Evolutionary conservation across 225 moss, liverwort and hornwort species (phyloP), one percentile per base, ranked within the genome.

Genomic region (Physcomitrellopsis africana): DNA sequence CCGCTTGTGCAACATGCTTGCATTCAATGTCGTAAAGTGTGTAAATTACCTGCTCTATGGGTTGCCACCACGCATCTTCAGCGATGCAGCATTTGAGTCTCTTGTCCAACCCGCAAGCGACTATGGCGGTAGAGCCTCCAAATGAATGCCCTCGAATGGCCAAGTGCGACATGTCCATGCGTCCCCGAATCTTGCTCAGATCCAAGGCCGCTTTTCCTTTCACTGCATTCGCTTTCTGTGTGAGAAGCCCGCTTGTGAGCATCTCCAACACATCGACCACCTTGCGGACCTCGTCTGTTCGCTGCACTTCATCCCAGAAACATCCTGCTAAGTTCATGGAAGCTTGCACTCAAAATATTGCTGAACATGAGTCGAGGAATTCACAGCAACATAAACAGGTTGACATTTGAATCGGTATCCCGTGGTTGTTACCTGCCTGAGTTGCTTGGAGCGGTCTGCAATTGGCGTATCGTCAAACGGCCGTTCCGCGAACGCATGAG

Each of bases 361-460:
- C 32, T 37, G 4, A 37, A 37, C 32, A 37, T 37, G 32, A 37
- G 32, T 37, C 32, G 32, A 37, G 32, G 32, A 37, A 37, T 37
- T 37, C 7, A 4, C 32, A 0, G 7, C 32, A 37, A 37, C 32
- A 20, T 5, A 56, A 57, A 59, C 4, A 27, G 1, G 37, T 32
- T 48, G 42, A 24, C 3, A 2, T 11, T 17, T 29, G 5, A 37
- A 61, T 37, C 8, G 3, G 1, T 37, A 18, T 51, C 32, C 68
- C 63, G 15, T 5, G 16, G 22, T 29, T 72, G 55, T 57, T 80
- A 93, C 93, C 84, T 82, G 75, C 65, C 57, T 80, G 17, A 94
- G 88, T 71, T 92, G 92, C 56, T 63, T 76, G 14, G 81, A 75
- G 55, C 92, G 86, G n/a, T 92, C 85, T 68, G 88, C 83, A 1